Conservation (phyloP, 495 filamentous ascomycete species). For the Lasiosphaeris hirsuta region DNA sequence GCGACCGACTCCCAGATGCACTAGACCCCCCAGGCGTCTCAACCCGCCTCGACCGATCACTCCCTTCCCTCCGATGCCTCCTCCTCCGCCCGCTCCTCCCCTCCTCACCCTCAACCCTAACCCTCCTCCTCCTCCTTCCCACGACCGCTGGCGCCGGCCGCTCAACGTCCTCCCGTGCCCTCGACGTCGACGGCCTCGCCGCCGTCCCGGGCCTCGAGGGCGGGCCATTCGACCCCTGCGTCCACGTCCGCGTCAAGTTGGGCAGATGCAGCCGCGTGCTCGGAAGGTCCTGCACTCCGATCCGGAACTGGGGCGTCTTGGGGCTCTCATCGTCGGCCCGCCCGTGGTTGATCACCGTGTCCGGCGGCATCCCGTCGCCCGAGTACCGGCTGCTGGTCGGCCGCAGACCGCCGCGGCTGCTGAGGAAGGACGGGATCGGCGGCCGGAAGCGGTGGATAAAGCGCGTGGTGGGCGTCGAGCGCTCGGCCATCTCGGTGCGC, state of each 20-base stretch:
- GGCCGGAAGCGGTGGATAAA: constrained; percentile 34
- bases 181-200: background rate
- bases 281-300: constrained; percentile 36
- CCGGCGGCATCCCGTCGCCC: constrained; percentile 26
- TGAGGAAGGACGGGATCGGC: constrained; percentile 32
- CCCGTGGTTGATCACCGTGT: constrained; percentile 18
- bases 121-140: background rate
- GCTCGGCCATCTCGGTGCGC: constrained; percentile 31
- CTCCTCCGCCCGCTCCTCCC: constrained; percentile 19
- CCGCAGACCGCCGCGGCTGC: constrained; percentile 14
- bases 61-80: constrained; percentile 21
- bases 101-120: background rate
- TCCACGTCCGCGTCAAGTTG: constrained; percentile 35
- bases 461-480: constrained; percentile 10
- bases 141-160: constrained; percentile 13
- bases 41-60: constrained; percentile 15
- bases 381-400: constrained; percentile 30
- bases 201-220: constrained; percentile 24
- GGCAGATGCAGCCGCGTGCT: constrained; percentile 41
- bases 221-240: constrained; percentile 30
- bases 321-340: constrained; percentile 30
- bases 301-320: constrained; percentile 39
- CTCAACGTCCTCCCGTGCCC: background rate
- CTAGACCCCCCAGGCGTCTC: constrained; percentile 10
- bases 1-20: constrained; percentile 11